Evolutionary conservation across 2,329 filamentous ascomycete species (phyloP).

Genomic region (Pyrenochaeta sp.): DNA sequence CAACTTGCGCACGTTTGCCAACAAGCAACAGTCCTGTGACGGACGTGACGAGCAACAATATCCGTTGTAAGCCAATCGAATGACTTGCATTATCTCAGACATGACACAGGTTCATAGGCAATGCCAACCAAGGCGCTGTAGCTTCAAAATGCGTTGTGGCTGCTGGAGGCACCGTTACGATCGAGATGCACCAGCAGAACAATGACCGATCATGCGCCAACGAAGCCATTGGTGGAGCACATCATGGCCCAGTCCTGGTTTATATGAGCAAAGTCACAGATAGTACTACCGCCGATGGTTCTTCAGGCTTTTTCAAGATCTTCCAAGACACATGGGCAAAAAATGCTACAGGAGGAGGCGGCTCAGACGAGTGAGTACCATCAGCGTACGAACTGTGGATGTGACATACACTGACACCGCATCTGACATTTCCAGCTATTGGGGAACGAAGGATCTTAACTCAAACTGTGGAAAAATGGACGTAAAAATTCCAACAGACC

Average conservation of each 20-base stretch:
- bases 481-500: conserved; percentile 62
- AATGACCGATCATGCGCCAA: conserved; percentile 62
- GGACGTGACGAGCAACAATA: conserved; percentile 61
- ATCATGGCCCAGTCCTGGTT: conserved; percentile 39
- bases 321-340: conserved; percentile 63
- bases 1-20: conserved; percentile 37
- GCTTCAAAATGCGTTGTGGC: conserved; percentile 56
- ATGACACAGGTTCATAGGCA: conserved; percentile 19
- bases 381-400: too few relatives aligned
- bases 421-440: conserved; percentile 40
- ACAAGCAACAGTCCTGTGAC: conserved; percentile 50
- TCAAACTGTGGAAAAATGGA: conserved; percentile 57
- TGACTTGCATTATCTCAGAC: background rate
- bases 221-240: conserved; percentile 45
- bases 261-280: conserved; percentile 58
- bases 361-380: conserved; percentile 49
- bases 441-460: conserved; percentile 60
- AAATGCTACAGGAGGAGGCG: conserved; percentile 47
- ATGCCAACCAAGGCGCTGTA: conserved; percentile 35
- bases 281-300: conserved; percentile 60
- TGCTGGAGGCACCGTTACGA: conserved; percentile 58
- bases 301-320: conserved; percentile 65
- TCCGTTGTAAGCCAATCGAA: conserved; percentile 55
- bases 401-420: too few relatives aligned
- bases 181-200: conserved; percentile 59